Base-by-base conservation (phyloP, 1,284 basidiomycete genomes). In the Testicularia cyperi region DNA sequence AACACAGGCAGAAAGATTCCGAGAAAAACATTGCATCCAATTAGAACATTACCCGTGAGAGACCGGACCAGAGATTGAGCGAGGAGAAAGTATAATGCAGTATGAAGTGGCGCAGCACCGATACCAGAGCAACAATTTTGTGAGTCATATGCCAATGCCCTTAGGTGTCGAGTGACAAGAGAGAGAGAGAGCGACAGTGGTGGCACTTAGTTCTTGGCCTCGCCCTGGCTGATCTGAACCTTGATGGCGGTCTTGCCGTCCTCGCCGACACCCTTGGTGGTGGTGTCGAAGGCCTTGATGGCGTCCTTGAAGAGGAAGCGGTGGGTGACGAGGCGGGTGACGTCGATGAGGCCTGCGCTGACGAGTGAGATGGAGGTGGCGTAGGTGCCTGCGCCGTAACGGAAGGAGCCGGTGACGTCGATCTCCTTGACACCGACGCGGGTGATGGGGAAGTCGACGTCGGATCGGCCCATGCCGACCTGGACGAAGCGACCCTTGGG, bases 361-460 rank as follows among this genome's bases (percentile, higher is more conserved):
- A 82, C 82, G 25, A 84, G 78, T 28, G 79, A 79, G 54, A 83
- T 81, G 24, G 82, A 79, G n/a, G 81, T 78, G n/a, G 78, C 73
- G 65, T 81, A 81, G 35, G 88, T 86, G 20, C 88, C 89, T 34
- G 87, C 84, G 9, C 86, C 87, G 63, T 88, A 91, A 55, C 90
- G 86, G 86, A 92, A 91, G 14, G 88, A 89, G 24, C 67, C 67
- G 12, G 53, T 55, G 27, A 70, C 21, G 34, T 58, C 32, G 35
- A 70, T 40, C 36, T 70, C 67, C 35, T 60, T 63, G 35, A 70
- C 67, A 28, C 60, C 51, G 26, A 67, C 34, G n/a, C 57, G 78
- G 25, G 82, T 82, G 65, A 79, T 72, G n/a, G 79, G 78, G 38
- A 80, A 45, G 7, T 60, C 54, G 44, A 78, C 65, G 22, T 78